Conservation (phyloP, 805 yeast species). For the Candida tallmaniae region DNA sequence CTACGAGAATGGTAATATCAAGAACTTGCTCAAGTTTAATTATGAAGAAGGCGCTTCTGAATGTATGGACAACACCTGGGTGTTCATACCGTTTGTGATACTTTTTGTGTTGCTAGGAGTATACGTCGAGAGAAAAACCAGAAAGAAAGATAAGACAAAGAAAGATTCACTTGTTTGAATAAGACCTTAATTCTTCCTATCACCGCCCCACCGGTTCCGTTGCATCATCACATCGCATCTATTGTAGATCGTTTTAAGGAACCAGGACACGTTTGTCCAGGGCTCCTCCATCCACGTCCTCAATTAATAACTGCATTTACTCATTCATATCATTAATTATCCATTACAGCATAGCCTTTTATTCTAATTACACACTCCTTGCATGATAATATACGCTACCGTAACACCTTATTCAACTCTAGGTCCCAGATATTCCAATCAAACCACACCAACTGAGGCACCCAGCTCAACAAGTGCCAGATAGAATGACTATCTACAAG, state of each 20-base stretch:
- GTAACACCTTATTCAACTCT: conserved; percentile 22
- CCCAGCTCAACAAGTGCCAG: conserved; percentile 87
- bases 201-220: neutral
- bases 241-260: no score
- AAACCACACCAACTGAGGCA: conserved; percentile 77
- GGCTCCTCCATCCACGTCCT: no score
- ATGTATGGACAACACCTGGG: neutral
- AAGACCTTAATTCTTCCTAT: neutral
- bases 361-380: conserved; percentile 3
- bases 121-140: no score
- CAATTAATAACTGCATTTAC: no score
- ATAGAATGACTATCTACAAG: conserved; percentile 78
- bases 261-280: no score
- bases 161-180: neutral
- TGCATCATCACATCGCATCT: neutral
- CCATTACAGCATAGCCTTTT: neutral
- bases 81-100: neutral
- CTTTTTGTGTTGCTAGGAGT: neutral
- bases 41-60: conserved; percentile 13
- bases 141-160: neutral
- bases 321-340: no score
- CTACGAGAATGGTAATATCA: conserved; percentile 25
- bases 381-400: neutral
- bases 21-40: conserved; percentile 17
- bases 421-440: conserved; percentile 49